Evolutionary conservation across 2,329 filamentous ascomycete species (phyloP), one percentile per base, ranked within the genome.

Genomic region (Fusarium sp.): DNA sequence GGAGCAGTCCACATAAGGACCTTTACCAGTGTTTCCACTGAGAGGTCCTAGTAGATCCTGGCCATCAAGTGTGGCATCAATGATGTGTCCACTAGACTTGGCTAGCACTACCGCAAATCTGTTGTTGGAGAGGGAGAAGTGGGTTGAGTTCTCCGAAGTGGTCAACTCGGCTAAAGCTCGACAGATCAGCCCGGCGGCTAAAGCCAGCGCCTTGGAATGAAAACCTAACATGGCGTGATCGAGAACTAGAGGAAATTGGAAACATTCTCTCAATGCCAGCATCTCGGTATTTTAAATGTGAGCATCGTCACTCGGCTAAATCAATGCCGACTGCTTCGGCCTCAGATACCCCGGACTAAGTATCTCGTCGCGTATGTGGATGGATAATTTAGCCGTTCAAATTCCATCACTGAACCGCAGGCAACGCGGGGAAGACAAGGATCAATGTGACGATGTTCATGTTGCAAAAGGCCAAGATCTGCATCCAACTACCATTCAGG

Each of bases 1-100:
- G 67, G 88, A 87, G 73, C 87, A 89, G 71, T 89, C 87, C 4
- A 89, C 81, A 63, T 89, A 88, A 1, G 85, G 84, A 0, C 85
- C 84, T 25, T 83, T 80, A 5, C 86, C 86, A 6, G 75, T 74
- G 5, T 70, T 72, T 1, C 67, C 69, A 1, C 50, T 58, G 9
- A 58, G 27, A 1, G 70, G 67, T 6, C 86, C 85, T 0, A 88
- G 81, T 0, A 88, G 77, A 59, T 88, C 82, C 43, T 78, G 75
- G 7, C 72, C 73, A 18, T 79, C 77, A 11, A 71, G 59, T 0
- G 18, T 51, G 3, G 33, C 48, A 21, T 71, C 69, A 5, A 62
- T 58, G 2, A 71, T 71, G 3, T 71, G 69, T 2, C 66, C 69
- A 0, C 20, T 71, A 0, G 69, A 67, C 18, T 58, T 67, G 5